Base-by-base conservation (phyloP, 192 early-diverging fungal genomes). In the Backusella liffmaniae region DNA sequence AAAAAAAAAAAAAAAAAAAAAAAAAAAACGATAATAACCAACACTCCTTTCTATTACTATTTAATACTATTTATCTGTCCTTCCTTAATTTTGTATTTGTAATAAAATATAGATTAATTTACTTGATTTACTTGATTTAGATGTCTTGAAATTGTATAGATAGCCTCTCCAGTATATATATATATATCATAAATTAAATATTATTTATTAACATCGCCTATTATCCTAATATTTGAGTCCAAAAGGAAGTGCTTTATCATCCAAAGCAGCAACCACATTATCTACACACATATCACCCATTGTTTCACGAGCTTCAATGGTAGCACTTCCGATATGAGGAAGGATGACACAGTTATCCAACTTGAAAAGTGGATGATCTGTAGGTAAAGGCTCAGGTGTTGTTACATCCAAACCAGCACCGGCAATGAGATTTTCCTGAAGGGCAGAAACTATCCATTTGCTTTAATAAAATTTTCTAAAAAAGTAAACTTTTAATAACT, bases 271-370 rank as follows among this genome's bases (percentile, higher is more conserved):
- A 44, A 93, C 69, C 7, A 89, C 86, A 72, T 96, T 95, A 67
- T 93, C 90, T 16, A 96, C 84, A 18, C 92, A 90, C 51, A 95
- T 84, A 37, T 88, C 85, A 13, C 85, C 91, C 95, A 95, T 96
- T 23, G 89, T 88, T 35, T 93, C 92, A 26, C 96, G 83, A 1
- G 96, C 92, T 76, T 97, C 95, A 56, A 91, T 79, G 0, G 96
- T 96, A 3, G 92, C 93, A 73, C 90, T 92, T 72, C 85, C 93
- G 69, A 96, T 92, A 73, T 97, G 96, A n/a, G 96, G 96, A 42
- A 97, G 76, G 0, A 97, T 86, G 5, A 85, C 84, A 66, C 89
- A 91, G n/a, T 87, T 88, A 15, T 85, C 79, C 39, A 91, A 86
- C 51, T 77, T 59, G 26, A 91, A 79, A 34, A 96, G 80, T 66